A percentile compares a stretch with the other conserved stretches of the same genome.
Evolutionary conservation across 345 rosid genomes (phyloP).

Genomic region (Hevea brasiliensis): DNA sequence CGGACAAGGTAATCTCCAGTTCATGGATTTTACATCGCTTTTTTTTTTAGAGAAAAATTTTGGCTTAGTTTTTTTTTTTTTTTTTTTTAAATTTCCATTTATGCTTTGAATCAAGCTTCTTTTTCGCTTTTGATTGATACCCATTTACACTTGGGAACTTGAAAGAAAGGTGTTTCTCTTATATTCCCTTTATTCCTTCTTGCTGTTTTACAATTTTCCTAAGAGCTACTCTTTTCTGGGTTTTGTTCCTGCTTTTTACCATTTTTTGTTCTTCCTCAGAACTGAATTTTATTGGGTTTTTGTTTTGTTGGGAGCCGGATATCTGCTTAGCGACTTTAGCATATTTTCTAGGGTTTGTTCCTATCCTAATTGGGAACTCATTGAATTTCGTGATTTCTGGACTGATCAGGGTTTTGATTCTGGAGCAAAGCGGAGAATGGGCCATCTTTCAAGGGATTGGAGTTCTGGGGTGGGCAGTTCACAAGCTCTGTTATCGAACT

Average conservation of each 20-base stretch:
- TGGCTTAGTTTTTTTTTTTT: background rate
- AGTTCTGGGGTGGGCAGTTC: conserved; percentile 22
- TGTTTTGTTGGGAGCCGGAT: conserved; percentile 12
- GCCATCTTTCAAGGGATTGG: conserved; percentile 23
- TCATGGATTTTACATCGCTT: background rate
- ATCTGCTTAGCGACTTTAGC: conserved; percentile 25
- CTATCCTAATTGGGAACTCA: conserved; percentile 10
- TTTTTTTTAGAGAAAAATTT: background rate
- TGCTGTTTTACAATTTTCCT: conserved; percentile 11
- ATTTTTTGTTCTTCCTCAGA: background rate
- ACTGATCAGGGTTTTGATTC: conserved; percentile 32
- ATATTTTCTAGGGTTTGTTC: too few relatives aligned
- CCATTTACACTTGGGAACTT: conserved; percentile 30
- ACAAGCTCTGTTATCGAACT: conserved; percentile 20
- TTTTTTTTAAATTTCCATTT: conserved; percentile 19
- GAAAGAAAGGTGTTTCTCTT: conserved; percentile 5
- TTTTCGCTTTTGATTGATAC: conserved; percentile 40
- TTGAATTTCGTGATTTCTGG: conserved; percentile 24
- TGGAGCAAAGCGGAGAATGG: conserved; percentile 14
- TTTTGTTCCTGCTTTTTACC: background rate
- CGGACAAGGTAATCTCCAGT: conserved; percentile 43
- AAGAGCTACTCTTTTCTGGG: background rate
- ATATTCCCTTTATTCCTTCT: conserved; percentile 8
- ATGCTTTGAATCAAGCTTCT: conserved; percentile 22
- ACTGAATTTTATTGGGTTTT: conserved; percentile 16